Evolutionary conservation across 768 basidiomycete genomes (phyloP).

Genomic region (Astraeus odoratus): DNA sequence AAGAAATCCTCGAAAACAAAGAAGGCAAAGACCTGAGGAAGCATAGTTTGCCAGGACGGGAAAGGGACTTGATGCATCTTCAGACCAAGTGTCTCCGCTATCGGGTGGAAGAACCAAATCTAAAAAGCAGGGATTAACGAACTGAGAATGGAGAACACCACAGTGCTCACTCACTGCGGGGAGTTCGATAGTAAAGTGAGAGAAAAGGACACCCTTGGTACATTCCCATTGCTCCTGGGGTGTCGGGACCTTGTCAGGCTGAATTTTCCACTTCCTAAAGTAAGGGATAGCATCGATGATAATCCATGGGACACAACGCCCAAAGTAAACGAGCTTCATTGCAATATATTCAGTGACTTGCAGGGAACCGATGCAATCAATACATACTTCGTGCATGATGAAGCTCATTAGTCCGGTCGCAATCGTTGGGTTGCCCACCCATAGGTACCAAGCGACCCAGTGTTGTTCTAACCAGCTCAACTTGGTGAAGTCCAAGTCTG

Average conservation of each 20-base stretch:
- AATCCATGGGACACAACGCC: conserved; percentile 91
- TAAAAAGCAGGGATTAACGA: conserved; percentile 19
- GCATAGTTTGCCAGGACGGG: conserved; percentile 62
- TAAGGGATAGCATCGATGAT: conserved; percentile 92
- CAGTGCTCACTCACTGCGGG: conserved; percentile 66
- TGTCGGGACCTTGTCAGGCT: conserved; percentile 79
- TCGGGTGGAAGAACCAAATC: conserved; percentile 90
- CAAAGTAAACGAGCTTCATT: conserved; percentile 87
- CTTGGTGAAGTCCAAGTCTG: conserved; percentile 49
- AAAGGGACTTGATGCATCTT: conserved; percentile 90
- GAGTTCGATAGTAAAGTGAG: conserved; percentile 93
- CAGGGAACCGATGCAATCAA: neutral
- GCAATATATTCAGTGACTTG: neutral
- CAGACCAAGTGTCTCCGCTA: conserved; percentile 86
- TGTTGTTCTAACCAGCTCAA: conserved; percentile 67
- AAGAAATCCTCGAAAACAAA: conserved; percentile 95
- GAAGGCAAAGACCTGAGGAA: conserved; percentile 76
- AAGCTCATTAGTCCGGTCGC: conserved; percentile 95
- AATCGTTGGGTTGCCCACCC: conserved; percentile 81
- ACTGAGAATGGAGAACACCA: neutral
- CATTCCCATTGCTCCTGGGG: conserved; percentile 88
- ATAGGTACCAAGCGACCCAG: conserved; percentile 84
- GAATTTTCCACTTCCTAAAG: conserved; percentile 91
- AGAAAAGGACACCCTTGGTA: conserved; percentile 88
- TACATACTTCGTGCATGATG: conserved; percentile 82